A percentile compares a stretch with the other conserved stretches of the same genome.
Evolutionary conservation across 139 green algal species (phyloP).

Genomic region (Spirogloea muscicola): DNA sequence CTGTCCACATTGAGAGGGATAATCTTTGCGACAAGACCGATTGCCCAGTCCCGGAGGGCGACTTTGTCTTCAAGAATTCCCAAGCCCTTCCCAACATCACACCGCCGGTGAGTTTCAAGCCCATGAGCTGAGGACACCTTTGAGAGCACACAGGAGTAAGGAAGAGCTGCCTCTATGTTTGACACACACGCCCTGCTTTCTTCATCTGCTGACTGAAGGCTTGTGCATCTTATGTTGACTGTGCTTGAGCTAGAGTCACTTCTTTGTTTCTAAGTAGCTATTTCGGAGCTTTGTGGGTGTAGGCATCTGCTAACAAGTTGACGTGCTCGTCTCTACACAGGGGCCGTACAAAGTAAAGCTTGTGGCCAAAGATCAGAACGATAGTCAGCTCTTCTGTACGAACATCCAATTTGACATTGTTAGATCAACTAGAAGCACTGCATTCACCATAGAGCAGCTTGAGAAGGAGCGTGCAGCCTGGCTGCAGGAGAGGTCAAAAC

Average conservation of each 20-base stretch:
- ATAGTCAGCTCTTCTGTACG: slow-evolving; percentile 4
- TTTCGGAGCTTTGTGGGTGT: background rate
- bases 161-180: background rate
- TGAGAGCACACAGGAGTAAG: background rate
- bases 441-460: too few relatives aligned
- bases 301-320: background rate
- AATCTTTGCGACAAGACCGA: slow-evolving; percentile 2
- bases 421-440: too few relatives aligned
- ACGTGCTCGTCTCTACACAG: too few relatives aligned
- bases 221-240: background rate
- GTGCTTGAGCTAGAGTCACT: too few relatives aligned
- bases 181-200: background rate
- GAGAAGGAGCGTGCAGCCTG: too few relatives aligned
- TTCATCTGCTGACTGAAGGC: background rate
- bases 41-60: background rate
- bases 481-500: too few relatives aligned
- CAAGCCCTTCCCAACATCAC: slow-evolving; percentile 7
- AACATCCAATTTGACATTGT: slow-evolving; percentile 14
- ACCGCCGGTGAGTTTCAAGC: slow-evolving; percentile 4
- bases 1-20: slow-evolving; percentile 1
- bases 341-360: slow-evolving; percentile 12
- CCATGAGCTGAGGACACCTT: background rate
- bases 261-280: background rate
- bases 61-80: slow-evolving; percentile 1
- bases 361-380: background rate